Evolutionary conservation across 495 filamentous ascomycete genomes (phyloP), one percentile per base, ranked within the genome.

Genomic region (Neurospora pannonica): DNA sequence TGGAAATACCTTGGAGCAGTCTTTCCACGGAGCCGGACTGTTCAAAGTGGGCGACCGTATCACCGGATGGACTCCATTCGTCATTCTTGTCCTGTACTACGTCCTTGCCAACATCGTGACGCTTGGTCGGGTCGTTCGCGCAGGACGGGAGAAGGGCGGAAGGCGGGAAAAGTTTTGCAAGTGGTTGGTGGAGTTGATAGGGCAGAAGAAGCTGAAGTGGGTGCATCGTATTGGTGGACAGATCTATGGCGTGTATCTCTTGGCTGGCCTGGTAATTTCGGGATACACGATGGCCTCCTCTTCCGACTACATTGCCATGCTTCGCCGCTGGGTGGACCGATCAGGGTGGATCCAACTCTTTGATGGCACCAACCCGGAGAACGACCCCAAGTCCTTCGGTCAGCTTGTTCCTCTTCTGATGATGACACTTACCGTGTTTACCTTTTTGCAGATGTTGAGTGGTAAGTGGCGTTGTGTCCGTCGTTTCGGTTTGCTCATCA

Each of bases 391-490:
- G 24, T 78, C 78, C n/a, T 83, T 83, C 15, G 80, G 81, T 17
- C 81, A 83, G 73, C 78, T 83, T 36, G 79, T 83, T 24, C 81
- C 81, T 31, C 77, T 82, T 38, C 69, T 82, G 3, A 73, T 80
- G 34, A 79, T 77, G 13, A 72, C 73, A 28, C 69, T 82, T 73
- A 82, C 78, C 71, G 38, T 82, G 11, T 82, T 82, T 39, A 77
- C 75, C 62, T 79, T 82, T 38, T 46, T 77, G 71, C 81, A 82
- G 67, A 76, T 78, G 21, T 38, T 82, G 71, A 81, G 78, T 36
- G 81, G 81, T 82, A 73, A 71, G 79, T 71, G 54, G 54, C 24
- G 13, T 67, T 19, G 54, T 34, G 6, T 9, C 28, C 6, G 28
- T 36, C 13, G 13, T 34, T 62, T 67, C 15, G 13, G 15, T 34